phyloP scores from a whole-genome alignment of 495 filamentous ascomycete genomes.

The Neurospora sp. region DNA sequence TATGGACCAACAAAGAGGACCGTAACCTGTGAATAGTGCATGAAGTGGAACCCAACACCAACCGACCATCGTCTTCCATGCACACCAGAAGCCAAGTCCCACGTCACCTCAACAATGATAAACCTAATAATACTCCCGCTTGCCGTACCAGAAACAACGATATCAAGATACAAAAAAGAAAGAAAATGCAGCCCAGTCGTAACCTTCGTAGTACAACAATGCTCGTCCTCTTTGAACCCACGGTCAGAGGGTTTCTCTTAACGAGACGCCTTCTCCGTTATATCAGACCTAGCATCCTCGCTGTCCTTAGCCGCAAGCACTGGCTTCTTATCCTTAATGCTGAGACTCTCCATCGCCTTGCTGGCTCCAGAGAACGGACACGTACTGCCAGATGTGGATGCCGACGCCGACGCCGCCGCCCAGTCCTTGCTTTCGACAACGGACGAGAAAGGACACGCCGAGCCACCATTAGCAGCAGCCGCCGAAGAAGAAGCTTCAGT shows the following conservation, averaged over 20 bases:
- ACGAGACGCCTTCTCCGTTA: background rate
- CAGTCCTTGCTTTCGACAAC: background rate
- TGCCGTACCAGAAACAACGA: background rate
- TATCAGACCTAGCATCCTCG: conserved; percentile 5
- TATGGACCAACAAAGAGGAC: background rate
- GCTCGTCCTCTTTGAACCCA: background rate
- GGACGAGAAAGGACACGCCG: background rate
- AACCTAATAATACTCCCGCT: background rate
- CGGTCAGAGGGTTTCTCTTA: background rate
- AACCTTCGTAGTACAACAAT: background rate
- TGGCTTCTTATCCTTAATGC: conserved; percentile 4
- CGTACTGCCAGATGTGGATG: background rate
- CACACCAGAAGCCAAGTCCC: background rate
- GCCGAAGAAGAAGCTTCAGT: conserved; percentile 4
- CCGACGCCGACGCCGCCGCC: background rate
- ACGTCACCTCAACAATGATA: background rate
- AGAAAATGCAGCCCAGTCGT: background rate
- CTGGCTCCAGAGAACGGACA: conserved; percentile 17
- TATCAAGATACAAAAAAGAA: background rate
- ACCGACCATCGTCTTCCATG: background rate
- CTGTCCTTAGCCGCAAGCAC: background rate
- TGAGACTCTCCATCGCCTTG: conserved; percentile 4
- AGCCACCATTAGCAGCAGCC: background rate
- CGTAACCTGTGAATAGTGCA: background rate
- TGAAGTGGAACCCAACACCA: background rate